phyloP scores from a whole-genome alignment of 768 basidiomycete genomes.

The Lactarius tabidus region DNA sequence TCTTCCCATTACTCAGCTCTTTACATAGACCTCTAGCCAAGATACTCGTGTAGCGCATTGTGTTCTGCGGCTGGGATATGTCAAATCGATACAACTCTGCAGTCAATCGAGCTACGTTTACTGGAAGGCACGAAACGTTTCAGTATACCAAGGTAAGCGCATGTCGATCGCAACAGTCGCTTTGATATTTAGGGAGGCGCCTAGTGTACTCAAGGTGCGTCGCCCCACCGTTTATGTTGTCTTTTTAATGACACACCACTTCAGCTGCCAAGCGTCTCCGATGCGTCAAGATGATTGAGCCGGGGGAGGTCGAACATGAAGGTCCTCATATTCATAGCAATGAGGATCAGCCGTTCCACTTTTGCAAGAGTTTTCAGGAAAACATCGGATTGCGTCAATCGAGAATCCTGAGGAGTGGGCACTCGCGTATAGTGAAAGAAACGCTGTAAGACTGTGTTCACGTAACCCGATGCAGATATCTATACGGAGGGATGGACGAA shows the following conservation, averaged over 20 bases:
- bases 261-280: conserved; percentile 47
- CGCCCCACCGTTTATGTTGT: neutral
- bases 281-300: conserved; percentile 45
- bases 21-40: conserved; percentile 37
- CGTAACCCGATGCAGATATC: no score
- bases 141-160: conserved; percentile 54
- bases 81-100: conserved; percentile 53
- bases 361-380: conserved; percentile 52
- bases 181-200: no score
- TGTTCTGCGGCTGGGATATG: conserved; percentile 51
- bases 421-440: no score
- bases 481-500: no score
- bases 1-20: neutral
- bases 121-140: conserved; percentile 54
- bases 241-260: neutral
- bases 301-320: conserved; percentile 39
- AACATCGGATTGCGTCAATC: no score
- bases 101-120: conserved; percentile 60
- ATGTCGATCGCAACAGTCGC: neutral
- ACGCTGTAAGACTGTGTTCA: no score
- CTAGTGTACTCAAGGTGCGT: conserved; percentile 51
- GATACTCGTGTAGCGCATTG: conserved; percentile 40
- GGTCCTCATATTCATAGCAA: conserved; percentile 48
- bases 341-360: conserved; percentile 46
- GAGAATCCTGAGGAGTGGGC: no score